Evolutionary conservation across 192 early-diverging fungal species (phyloP), one percentile per base, ranked within the genome.

Genomic region (Backusella mclennaniae): DNA sequence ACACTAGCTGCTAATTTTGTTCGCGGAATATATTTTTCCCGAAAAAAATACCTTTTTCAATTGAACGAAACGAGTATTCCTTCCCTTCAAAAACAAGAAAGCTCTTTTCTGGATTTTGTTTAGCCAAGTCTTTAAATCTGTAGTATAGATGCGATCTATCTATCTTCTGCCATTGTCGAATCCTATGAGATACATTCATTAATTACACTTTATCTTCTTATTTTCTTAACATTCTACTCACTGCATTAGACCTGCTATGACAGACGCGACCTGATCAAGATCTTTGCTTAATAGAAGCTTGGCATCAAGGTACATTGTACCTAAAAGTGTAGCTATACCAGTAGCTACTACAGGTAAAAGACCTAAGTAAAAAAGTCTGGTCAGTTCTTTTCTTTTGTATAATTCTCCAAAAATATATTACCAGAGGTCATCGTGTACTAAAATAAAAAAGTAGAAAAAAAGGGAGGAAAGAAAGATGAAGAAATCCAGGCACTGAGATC

Each of bases 231-330:
- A 7, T 5, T 21, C 17, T 63, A 63, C 56, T 63, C 26, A 63
- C 56, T 63, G 56, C 3, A 63, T 9, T 63, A 63, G 0, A 14
- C 56, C 26, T 63, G 56, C 4, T 6, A 29, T 17, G 33, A 77
- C 76, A 1, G 83, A 77, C 21, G 67, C 77, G 4, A 83, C 76
- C 59, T 86, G 80, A 59, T 81, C 73, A 59, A 71, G 56, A 41
- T 88, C 87, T 26, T 77, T 74, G 26, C 82, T 77, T 35, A 88
- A 41, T 9, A 83, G 76, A 15, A 84, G 35, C 42, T 81, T 83
- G 35, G 87, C 82, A 73, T 85, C 84, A 12, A 85, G 71, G 36
- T 88, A 88, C 80, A 88, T 77, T 9, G 79, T 81, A n/a, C 84
- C 85, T 1, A 85, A 75, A 35, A 83, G 31, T 26, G 78, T 79